Conservation (phyloP, 148 eudicot species). For the Fagopyrum homotropicum region DNA sequence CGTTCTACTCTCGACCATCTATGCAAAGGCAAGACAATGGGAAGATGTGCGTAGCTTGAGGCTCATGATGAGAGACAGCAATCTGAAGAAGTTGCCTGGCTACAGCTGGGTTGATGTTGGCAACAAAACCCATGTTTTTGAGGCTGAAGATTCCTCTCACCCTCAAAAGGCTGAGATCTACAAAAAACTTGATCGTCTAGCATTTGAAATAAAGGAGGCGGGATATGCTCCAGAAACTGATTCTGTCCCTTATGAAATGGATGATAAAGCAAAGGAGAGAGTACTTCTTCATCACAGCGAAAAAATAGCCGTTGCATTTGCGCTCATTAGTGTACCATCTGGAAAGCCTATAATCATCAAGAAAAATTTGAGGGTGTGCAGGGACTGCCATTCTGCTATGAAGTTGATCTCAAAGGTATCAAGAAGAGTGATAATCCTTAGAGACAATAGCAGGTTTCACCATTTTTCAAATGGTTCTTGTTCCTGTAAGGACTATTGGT, state of each 20-base stretch:
- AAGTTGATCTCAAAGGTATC: conserved; percentile 37
- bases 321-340: conserved; percentile 24
- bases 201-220: conserved; percentile 27
- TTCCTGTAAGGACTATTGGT: conserved; percentile 45
- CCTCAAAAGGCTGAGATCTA: conserved; percentile 26
- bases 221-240: conserved; percentile 36
- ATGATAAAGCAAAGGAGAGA: conserved; percentile 30
- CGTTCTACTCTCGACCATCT: conserved; percentile 41
- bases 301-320: conserved; percentile 42
- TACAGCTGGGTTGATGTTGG: conserved; percentile 52
- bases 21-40: conserved; percentile 44
- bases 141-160: conserved; percentile 40
- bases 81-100: conserved; percentile 44
- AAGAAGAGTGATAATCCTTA: conserved; percentile 37
- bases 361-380: conserved; percentile 41
- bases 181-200: conserved; percentile 30
- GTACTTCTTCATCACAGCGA: conserved; percentile 40
- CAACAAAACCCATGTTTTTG: conserved; percentile 44
- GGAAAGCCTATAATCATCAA: conserved; percentile 45
- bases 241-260: conserved; percentile 31
- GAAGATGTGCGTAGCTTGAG: conserved; percentile 33
- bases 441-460: conserved; percentile 46
- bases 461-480: conserved; percentile 42
- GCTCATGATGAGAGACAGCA: conserved; percentile 36
- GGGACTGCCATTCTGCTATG: conserved; percentile 42